Base-by-base conservation (phyloP, 768 basidiomycete genomes). In the Tubosaeta sp. region DNA sequence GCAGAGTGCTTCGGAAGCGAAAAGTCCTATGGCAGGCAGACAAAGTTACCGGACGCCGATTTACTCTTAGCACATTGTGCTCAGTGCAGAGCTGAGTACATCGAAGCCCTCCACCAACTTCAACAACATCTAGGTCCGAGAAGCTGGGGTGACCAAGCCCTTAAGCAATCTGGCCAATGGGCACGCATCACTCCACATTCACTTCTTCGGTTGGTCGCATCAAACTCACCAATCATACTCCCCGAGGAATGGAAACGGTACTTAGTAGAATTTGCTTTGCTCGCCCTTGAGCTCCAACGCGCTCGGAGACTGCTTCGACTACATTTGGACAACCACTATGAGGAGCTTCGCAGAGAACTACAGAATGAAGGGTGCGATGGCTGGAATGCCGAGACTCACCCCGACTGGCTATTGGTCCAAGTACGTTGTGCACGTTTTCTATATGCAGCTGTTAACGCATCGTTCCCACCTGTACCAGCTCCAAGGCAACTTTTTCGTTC, bases 401-500 rank as follows among this genome's bases (percentile, higher is more conserved):
- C 24, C 13, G 45, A 46, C 35, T 46, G 45, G 45, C 11, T 46
- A 18, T n/a, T 46, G 3, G 18, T 46, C 25, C 45, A 46, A 24
- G 45, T 46, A 25, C 36, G 45, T 25, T 27, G 45, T 19, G 6
- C 8, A 10, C 5, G 21, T n/a, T 36, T 5, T 9, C 10, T 6
- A 18, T 11, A 14, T 13, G 11, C 30, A 2, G 3, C 18, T 13
- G 13, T 11, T 49, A 10, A 49, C 11, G 32, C 30, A n/a, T 7
- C 22, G 11, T 1, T 19, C 12, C 1, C 24, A 16, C 31, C 44
- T 8, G 3, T 8, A 34, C 40, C 46, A 80, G 78, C 69, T 80
- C 1, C 76, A 80, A 51, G 60, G 69, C 7, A 66, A 78, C 42
- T 68, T 82, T 31, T 52, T 72, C 5, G 61, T 70, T 30, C 75